Base-by-base conservation (phyloP, 1,139 yeast species). In the Schizosaccharomyces versatilis region DNA sequence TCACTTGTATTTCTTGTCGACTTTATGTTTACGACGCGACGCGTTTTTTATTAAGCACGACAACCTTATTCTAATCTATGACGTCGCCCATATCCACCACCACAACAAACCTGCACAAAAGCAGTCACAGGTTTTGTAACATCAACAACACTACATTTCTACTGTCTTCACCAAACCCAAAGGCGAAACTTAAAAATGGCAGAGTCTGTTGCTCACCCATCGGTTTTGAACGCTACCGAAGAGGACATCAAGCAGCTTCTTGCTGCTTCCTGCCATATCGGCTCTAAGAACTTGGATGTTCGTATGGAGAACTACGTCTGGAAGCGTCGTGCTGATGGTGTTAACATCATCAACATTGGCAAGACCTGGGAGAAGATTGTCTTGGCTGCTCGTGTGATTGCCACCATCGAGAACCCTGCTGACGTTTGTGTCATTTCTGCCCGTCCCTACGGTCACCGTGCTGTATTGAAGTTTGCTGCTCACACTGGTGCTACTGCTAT, bases 291-390 rank as follows among this genome's bases (percentile, higher is more conserved):
- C 85, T 94, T 90, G 73, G 96, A 90, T 79, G 93, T 81, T 79
- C 97, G 88, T 88, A 93, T 90, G 84, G 90, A 85, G 76, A 90
- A 95, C 74, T 93, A 93, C 83, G 95, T 93, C 69, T 85, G 79
- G 90, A 84, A 86, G 78, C 83, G 95, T 76, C 88, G 99, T 80
- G 94, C 95, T 76, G 99, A 93, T 74, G 99, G 99, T 81, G 96
- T 93, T 70, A 86, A 85, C 80, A 78, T 93, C 68, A 86, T 93
- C 76, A 85, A 90, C 88, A 78, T 90, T 71, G 90, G 94, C 78
- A 90, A 90, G 80, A 93, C 99, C 41, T 60, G 62, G 62, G 97
- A 93, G 80, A 93, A 93, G 80, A 84, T 93, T 74, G 97, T 90
- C 64, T 80, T 93, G 73, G 99, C 99, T 71, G 98, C 99, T 68